Percentiles rank a stretch among this genome's conserved stretches.
Evolutionary conservation across 2,329 filamentous ascomycete species (phyloP).

Genomic region (Escovopsis sp.): DNA sequence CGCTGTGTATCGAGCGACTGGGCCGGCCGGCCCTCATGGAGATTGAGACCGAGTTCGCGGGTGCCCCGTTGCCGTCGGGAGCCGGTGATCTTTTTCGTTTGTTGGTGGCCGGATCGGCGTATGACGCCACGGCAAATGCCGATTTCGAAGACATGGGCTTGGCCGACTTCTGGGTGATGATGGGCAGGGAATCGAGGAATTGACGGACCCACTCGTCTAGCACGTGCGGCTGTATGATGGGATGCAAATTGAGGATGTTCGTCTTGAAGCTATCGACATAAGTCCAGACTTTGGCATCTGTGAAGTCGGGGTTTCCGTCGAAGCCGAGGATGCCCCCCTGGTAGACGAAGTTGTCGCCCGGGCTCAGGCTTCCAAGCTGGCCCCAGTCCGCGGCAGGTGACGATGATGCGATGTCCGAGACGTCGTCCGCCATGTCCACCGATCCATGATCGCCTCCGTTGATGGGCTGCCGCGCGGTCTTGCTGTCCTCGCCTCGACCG

Average conservation of each 20-base stretch:
- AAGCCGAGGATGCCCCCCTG: conserved; percentile 21
- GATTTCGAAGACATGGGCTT: conserved; percentile 14
- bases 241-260: conserved; percentile 51
- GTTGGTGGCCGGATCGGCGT: no score
- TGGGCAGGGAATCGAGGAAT: conserved; percentile 35
- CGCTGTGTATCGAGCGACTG: conserved; percentile 59
- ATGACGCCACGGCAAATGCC: conserved; percentile 16
- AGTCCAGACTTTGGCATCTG: conserved; percentile 31
- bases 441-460: conserved; percentile 24
- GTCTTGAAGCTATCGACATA: conserved; percentile 44
- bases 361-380: conserved; percentile 37
- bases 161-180: conserved; percentile 12
- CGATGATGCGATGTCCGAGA: conserved; percentile 38
- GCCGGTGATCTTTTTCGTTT: conserved; percentile 44
- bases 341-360: conserved; percentile 26
- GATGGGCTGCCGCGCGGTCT: conserved; percentile 24
- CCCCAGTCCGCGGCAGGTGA: conserved; percentile 45
- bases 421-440: conserved; percentile 31
- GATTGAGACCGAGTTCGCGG: conserved; percentile 16
- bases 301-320: conserved; percentile 41
- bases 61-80: conserved; percentile 18
- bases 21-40: conserved; percentile 32
- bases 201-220: conserved; percentile 37
- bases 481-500: conserved; percentile 60
- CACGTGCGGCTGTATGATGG: conserved; percentile 40